Evolutionary conservation across 768 basidiomycete species (phyloP).

Genomic region (Amanita thiersii): DNA sequence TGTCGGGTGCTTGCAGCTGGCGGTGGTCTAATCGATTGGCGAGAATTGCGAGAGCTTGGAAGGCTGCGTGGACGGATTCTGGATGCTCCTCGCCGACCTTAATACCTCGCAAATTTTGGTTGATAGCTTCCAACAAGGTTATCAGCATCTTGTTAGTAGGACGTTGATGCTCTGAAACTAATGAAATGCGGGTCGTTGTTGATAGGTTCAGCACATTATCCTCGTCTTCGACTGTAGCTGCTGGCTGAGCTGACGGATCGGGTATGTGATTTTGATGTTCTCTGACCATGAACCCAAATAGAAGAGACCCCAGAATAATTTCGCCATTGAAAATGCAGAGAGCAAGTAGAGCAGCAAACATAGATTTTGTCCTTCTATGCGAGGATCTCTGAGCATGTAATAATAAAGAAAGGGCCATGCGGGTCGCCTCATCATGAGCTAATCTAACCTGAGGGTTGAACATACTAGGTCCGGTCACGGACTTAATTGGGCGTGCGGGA

Average conservation of each 20-base stretch:
- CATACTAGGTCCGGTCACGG: conserved; percentile 2
- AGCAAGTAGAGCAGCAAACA: conserved; percentile 54
- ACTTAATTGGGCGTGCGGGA: conserved; percentile 2
- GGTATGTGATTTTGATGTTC: conserved; percentile 43
- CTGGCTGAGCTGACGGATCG: conserved; percentile 4
- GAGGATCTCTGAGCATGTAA: conserved; percentile 43
- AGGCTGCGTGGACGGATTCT: conserved; percentile 22
- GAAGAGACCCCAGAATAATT: conserved; percentile 64
- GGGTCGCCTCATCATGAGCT: conserved; percentile 30
- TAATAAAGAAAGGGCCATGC: conserved; percentile 47
- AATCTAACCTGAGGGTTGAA: conserved; percentile 10
- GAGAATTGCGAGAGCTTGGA: conserved; percentile 59
- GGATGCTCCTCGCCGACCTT: conserved; percentile 13
- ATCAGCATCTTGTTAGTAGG: conserved; percentile 10
- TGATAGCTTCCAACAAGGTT: conserved; percentile 24
- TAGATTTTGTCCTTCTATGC: conserved; percentile 45
- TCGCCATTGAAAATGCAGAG: conserved; percentile 72
- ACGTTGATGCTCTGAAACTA: neutral
- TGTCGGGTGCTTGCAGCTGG: conserved; percentile 34
- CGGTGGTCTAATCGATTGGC: conserved; percentile 42
- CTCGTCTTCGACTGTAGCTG: neutral
- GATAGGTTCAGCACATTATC: neutral
- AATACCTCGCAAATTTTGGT: conserved; percentile 21
- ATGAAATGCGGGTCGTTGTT: neutral
- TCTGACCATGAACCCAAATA: conserved; percentile 58